Percentiles rank a stretch among this genome's conserved stretches.
phyloP scores from a whole-genome alignment of 1,139 yeast genomes.

The Zygoascus meyerae region DNA sequence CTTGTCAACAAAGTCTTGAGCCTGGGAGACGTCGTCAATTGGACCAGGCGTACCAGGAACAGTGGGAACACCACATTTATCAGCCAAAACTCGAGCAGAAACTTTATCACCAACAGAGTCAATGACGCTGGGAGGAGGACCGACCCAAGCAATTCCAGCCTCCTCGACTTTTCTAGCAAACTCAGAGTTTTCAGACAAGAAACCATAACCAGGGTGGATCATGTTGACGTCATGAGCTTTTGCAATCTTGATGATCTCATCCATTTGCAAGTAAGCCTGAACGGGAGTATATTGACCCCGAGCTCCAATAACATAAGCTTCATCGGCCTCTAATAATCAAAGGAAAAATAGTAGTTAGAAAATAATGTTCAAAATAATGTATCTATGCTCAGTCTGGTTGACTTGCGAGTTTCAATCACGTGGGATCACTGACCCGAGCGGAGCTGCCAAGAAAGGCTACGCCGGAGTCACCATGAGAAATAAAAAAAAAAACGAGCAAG shows the following conservation, averaged over 20 bases:
- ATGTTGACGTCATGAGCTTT: conserved; percentile 81
- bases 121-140: conserved; percentile 83
- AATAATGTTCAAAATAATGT: background rate
- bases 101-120: conserved; percentile 99
- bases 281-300: conserved; percentile 92
- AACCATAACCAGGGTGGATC: conserved; percentile 99
- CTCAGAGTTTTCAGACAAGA: conserved; percentile 88
- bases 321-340: conserved; percentile 36
- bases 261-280: conserved; percentile 92
- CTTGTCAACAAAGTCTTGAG: conserved; percentile 66
- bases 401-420: no score
- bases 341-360: background rate
- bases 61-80: conserved; percentile 75
- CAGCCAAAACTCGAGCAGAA: conserved; percentile 84
- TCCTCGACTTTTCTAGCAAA: conserved; percentile 90
- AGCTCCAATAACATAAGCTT: conserved; percentile 65
- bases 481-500: background rate
- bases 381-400: background rate
- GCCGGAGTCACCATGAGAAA: background rate
- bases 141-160: conserved; percentile 93
- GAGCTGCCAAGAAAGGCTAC: conserved; percentile 1
- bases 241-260: conserved; percentile 89
- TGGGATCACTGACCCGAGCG: background rate
- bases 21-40: conserved; percentile 73
- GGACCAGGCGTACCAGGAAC: conserved; percentile 99